Conservation (phyloP, 305 asterid species). For the Rubia tinctorum region DNA sequence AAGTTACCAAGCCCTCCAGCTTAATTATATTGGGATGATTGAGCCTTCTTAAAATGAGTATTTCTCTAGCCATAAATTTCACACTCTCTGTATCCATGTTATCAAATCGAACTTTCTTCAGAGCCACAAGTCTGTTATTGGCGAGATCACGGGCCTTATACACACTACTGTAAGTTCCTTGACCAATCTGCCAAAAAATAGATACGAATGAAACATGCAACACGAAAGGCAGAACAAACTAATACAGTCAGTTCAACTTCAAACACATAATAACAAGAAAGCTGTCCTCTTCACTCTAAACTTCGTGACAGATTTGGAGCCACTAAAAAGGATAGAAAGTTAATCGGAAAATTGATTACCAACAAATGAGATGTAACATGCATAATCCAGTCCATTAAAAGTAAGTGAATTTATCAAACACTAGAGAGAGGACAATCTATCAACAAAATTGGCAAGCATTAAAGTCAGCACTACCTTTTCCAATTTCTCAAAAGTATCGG, state of each 20-base stretch:
- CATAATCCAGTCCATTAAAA: not conserved
- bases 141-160: constrained; percentile 85
- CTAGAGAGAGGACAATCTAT: not conserved
- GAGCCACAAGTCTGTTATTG: constrained; percentile 66
- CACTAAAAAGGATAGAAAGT: not conserved
- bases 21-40: constrained; percentile 92
- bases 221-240: not conserved
- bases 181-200: constrained; percentile 77
- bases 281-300: not conserved
- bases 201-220: constrained; percentile 9
- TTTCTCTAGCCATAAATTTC: constrained; percentile 98
- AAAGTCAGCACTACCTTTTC: constrained; percentile 64
- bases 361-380: not conserved
- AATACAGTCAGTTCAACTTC: not conserved
- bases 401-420: not conserved
- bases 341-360: not conserved
- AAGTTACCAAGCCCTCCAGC: constrained; percentile 85
- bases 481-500: constrained; percentile 81
- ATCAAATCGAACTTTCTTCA: constrained; percentile 91
- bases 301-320: not conserved
- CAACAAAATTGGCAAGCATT: constrained; percentile 9
- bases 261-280: constrained; percentile 3
- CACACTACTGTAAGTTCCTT: constrained; percentile 95
- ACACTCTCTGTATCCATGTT: constrained; percentile 93
- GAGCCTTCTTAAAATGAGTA: constrained; percentile 74